Evolutionary conservation across 2,329 filamentous ascomycete species (phyloP), one percentile per base, ranked within the genome.

Genomic region (Curvularia hawaiiensis): DNA sequence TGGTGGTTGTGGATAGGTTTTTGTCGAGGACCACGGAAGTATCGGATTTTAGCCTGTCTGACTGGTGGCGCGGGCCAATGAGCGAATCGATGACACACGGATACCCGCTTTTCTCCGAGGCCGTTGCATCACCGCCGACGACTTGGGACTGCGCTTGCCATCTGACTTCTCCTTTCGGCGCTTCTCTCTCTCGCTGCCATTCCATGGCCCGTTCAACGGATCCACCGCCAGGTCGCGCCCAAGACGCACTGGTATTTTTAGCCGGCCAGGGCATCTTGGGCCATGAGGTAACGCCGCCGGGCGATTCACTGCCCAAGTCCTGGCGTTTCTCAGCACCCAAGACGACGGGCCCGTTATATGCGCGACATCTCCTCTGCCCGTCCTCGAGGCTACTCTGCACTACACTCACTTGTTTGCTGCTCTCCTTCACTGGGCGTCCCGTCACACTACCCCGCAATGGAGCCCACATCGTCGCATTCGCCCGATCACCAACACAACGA

Each of bases 381-480:
- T n/a, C n/a, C 10, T 33, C 44, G 14, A 12, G n/a, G 31, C 39
- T 6, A 20, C n/a, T n/a, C n/a, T n/a, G n/a, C 7, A 24, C 8
- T 18, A 18, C n/a, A 30, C 35, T 22, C 35, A 14, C 47, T 20
- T 43, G 16, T 16, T 10, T 52, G n/a, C 43, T 31, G 20, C 18
- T 24, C 8, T 8, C 18, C 18, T 38, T 26, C 14, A 3, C 46
- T 11, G 44, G 26, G 44, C 44, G 26, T 26, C 14, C 16, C 47
- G 28, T 35, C 12, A 9, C 26, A 28, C 18, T 22, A 40, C 18
- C 55, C 39, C 46, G 44, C 52, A 56, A 68, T 68, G 66, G 61
- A 63, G 46, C 59, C 58, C 40, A 61, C 59, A 7, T 61, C 60
- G 5, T 60, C 61, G 40, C 56, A 60, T 24, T 59, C 61, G 6